Evolutionary conservation across 768 basidiomycete genomes (phyloP).

Genomic region (Rhodotorula graminis): DNA sequence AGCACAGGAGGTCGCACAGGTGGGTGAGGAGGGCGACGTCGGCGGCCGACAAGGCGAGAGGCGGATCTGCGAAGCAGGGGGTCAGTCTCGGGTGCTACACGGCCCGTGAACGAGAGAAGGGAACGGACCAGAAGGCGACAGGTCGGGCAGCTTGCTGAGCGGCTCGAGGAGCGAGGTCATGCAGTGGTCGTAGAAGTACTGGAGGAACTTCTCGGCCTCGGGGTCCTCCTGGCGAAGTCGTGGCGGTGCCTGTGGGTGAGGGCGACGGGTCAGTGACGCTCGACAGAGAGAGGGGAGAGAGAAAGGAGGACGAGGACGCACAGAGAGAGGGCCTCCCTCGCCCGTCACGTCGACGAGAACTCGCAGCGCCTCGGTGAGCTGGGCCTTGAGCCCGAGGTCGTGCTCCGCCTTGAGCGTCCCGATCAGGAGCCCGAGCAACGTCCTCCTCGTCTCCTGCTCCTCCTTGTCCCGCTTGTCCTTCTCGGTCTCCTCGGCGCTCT

Average conservation of each 20-base stretch:
- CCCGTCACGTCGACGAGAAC: slow-evolving; percentile 73
- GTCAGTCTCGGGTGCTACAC: background rate
- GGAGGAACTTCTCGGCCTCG: slow-evolving; percentile 78
- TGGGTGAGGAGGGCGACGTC: slow-evolving; percentile 69
- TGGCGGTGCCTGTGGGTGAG: slow-evolving; percentile 44
- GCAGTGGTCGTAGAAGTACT: slow-evolving; percentile 87
- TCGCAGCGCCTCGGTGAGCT: slow-evolving; percentile 80
- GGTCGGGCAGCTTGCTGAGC: slow-evolving; percentile 56
- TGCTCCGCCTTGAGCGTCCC: slow-evolving; percentile 69
- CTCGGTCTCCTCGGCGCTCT: slow-evolving; percentile 55
- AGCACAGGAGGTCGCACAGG: slow-evolving; percentile 84
- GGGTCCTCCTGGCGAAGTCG: slow-evolving; percentile 57
- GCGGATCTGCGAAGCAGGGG: slow-evolving; percentile 7
- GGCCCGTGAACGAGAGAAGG: background rate
- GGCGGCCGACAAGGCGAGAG: slow-evolving; percentile 54
- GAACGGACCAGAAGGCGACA: background rate
- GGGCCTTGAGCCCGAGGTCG: slow-evolving; percentile 82
- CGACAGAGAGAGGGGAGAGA: background rate
- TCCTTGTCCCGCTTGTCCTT: slow-evolving; percentile 47
- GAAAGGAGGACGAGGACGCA: slow-evolving; percentile 8
- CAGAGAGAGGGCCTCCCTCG: slow-evolving; percentile 44
- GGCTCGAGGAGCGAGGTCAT: slow-evolving; percentile 75
- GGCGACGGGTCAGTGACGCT: background rate
- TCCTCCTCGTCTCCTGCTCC: slow-evolving; percentile 45
- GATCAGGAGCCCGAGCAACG: slow-evolving; percentile 68